Base-by-base conservation (phyloP, 495 filamentous ascomycete genomes). In the Neurospora sublineolata region DNA sequence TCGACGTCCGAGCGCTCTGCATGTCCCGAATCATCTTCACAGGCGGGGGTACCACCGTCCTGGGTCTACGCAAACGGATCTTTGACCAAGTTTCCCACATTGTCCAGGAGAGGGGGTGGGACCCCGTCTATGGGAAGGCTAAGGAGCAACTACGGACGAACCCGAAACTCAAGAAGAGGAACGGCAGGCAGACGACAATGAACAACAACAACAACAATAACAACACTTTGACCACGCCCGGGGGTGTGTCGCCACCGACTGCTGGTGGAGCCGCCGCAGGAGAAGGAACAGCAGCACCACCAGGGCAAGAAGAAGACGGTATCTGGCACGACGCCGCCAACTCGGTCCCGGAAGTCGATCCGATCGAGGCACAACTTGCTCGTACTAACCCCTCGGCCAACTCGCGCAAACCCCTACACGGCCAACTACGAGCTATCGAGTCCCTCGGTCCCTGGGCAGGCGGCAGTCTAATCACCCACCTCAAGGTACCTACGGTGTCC, bases 1-100 rank as follows among this genome's bases (percentile, higher is more conserved):
- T 94, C 3, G 95, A 99, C 81, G 88, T 92, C 27, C 89, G 95
- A 30, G 89, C 89, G 1, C 81, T 90, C 10, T 97, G 93, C 79
- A 95, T 97, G 92, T 88, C 93, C 8, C 91, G 94, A 68, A 93
- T 99, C 69, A 85, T 97, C 5, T 89, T 98, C 76, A 90, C 91
- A 0, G 95, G 95, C 41, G 94, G 94, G 7, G 90, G 91, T 67
- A 88, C 93, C 42, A 86, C 87, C 30, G 89, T 98, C 14, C 87
- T 92, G 2, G 95, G 95, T 6, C 82, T 99, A 2, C 94, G 93
- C 75, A 81, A 82, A n/a, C 89, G 95, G 9, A 85, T 97, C 37
- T 81, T 97, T 20, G 83, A 89, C 36, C 94, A 99, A 73, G 84
- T 98, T 0, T 83, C 83, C 7, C 73, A 77, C 0, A 77, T 96